phyloP scores from a whole-genome alignment of 306 rosid genomes.

The Canavalia ensiformis region DNA sequence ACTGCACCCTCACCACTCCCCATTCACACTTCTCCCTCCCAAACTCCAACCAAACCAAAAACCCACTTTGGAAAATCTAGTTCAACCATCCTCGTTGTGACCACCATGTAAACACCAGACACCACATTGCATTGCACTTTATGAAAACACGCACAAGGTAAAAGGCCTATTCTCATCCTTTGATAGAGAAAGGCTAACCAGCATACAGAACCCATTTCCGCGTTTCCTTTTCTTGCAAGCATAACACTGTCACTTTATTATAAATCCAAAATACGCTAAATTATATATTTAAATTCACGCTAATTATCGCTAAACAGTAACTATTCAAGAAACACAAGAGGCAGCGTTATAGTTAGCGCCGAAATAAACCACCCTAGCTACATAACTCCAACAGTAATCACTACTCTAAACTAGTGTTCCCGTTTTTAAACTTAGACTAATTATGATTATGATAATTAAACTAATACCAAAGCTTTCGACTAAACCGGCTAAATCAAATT shows the following conservation, averaged over 20 bases:
- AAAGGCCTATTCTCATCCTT: neutral
- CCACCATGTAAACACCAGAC: neutral
- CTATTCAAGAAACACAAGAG: neutral
- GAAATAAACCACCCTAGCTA: slow-evolving; percentile 32
- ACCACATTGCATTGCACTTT: neutral
- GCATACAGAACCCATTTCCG: neutral
- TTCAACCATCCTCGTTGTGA: neutral
- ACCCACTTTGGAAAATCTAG: neutral
- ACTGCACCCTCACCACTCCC: no score
- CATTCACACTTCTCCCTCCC: no score
- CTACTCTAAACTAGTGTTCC: slow-evolving; percentile 37
- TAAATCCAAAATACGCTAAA: neutral
- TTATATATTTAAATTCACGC: neutral
- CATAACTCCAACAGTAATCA: neutral
- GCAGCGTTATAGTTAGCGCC: slow-evolving; percentile 16
- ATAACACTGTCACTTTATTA: slow-evolving; percentile 2
- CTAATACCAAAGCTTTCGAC: slow-evolving; percentile 17
- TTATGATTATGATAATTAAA: neutral
- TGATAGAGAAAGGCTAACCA: slow-evolving; percentile 30
- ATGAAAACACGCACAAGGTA: neutral
- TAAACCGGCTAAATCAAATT: slow-evolving; percentile 17
- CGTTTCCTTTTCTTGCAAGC: slow-evolving; percentile 45
- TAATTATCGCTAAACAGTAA: neutral
- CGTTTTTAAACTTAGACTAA: slow-evolving; percentile 34
- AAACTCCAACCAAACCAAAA: neutral